Base-by-base conservation (phyloP, 176 grass and related monocot species). In the Ensete glaucum region DNA sequence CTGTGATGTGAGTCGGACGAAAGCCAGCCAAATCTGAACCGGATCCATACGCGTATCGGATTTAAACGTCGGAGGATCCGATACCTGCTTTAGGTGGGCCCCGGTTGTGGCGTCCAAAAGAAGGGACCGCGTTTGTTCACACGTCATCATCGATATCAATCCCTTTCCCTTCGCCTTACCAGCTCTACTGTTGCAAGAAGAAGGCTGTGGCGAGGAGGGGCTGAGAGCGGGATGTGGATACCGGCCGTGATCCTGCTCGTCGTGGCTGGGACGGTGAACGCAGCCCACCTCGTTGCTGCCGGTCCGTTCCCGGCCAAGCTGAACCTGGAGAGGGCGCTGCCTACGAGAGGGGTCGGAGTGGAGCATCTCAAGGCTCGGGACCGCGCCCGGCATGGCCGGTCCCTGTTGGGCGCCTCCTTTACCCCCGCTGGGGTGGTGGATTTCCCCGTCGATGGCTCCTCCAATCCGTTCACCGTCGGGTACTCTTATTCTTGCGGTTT, bases 381-480 rank as follows among this genome's bases (percentile, higher is more conserved):
- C 86, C 53, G 76, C 88, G 86, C 82, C 59, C 85, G 94, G 65
- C 84, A 89, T 58, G 26, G 59, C 9, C 64, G 85, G 82, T 55
- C 52, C 50, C 71, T 98, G 22, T 81, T 89, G n/a, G 78, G 78
- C 0, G 81, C 62, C 26, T 80, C 77, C 51, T 59, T 69, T 59
- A 58, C 76, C 12, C 73, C 68, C 55, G 82, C 81, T 17, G 88
- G 95, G 14, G 90, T 99, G 14, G 90, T 86, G 49, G 86, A 94
- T 82, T 99, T 94, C 81, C 81, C 95, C 68, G 95, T 99, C 49
- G 88, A 99, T 16, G 95, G 95, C 72, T 91, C 95, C 53, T 82
- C 85, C 11, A 94, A 94, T 59, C 95, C 95, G 67, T 89, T 79
- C 86, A 89, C 89, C 85, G 88, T 94, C 56, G 95, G 95, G 95